Base-by-base conservation (phyloP, 2,329 filamentous ascomycete genomes). In the Penicillium sp. region DNA sequence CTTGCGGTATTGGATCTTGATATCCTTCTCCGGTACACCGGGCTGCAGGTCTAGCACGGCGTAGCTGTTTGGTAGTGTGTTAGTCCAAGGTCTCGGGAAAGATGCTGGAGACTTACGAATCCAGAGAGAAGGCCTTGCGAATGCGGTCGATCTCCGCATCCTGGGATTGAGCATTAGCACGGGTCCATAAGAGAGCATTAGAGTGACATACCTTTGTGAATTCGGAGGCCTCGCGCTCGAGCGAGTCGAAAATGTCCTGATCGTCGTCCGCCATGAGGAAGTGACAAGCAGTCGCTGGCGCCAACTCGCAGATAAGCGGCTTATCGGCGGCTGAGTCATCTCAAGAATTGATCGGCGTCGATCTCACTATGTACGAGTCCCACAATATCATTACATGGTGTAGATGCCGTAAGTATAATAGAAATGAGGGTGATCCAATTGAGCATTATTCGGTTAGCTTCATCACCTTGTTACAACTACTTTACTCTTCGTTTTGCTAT, bases 91-190 rank as follows among this genome's bases (percentile, higher is more conserved):
- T 18, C 10, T 20, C 16, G 14, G 51, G 27, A 22, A 44, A 31
- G 9, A 8, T 16, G 24, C 40, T 16, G 11, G 22, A 25, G 39
- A 74, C 79, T 71, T 73, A 83, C 80, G 86, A 83, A 73, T 90
- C 85, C 63, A 88, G 84, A 63, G 88, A 85, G 74, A 99, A 99
- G 43, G 92, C 89, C 66, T 88, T 88, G 61, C 95, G 81, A 62
- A 99, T 99, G 64, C 92, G 88, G 68, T 95, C 90, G 65, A 97
- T 97, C 71, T 97, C 92, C 53, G 88, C 87, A 81, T 97, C 94
- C 89, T 95, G 58, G 4, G 20, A 44, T 57, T 47, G 46, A 36
- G 41, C 50, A 56, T 65, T 41, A 67, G 60, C 49, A 36, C 39
- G 43, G 38, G 38, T 43, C 18, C 20, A 38, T 45, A 41, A 36